Evolutionary conservation across 2,329 filamentous ascomycete species (phyloP), one percentile per base, ranked within the genome.

Genomic region (Lachnellula occidentalis): DNA sequence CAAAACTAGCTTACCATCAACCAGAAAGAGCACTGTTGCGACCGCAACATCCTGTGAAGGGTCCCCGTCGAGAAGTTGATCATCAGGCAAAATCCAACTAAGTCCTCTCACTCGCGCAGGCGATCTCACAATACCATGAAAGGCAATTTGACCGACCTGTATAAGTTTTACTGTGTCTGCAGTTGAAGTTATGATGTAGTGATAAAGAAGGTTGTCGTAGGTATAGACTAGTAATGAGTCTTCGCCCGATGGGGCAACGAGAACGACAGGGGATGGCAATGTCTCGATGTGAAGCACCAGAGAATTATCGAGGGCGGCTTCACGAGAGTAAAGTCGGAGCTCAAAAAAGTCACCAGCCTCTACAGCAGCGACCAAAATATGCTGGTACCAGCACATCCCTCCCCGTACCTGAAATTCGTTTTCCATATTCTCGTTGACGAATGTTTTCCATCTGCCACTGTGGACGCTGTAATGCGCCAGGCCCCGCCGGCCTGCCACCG

Each of bases 311-410:
- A 99, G 79, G 11, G 85, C 76, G 24, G 86, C 79, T 69, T 99
- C 94, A 54, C 95, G 84, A 1, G 92, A 96, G 71, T 92, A 97
- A 15, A 99, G 78, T n/a, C 94, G 88, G 48, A 99, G 74, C 74
- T 96, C 88, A 65, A 91, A 91, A 21, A 85, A 85, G 61, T 85
- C 82, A 62, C 88, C 88, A 51, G 83, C 85, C 71, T 99, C 94
- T n/a, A 96, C 86, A 4, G 92, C 91, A 39, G 91, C 92, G 53
- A 97, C 89, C 17, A 99, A 78, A 34, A 97, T 88, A 71, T 99
- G 92, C 62, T 95, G 91, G 68, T 95, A 92, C 94, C 94, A 99
- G 69, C 92, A 97, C 92, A 99, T 96, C 6, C 94, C 94, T 48
- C 94, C 94, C 59, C 92, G 80, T 14, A 99, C 90, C 22, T 90